These are phyloP conservation scores for Thelonectria rubi DNA, from an alignment of 2,329 filamentous ascomycete genomes.

Conservation along the genomic window DNA sequence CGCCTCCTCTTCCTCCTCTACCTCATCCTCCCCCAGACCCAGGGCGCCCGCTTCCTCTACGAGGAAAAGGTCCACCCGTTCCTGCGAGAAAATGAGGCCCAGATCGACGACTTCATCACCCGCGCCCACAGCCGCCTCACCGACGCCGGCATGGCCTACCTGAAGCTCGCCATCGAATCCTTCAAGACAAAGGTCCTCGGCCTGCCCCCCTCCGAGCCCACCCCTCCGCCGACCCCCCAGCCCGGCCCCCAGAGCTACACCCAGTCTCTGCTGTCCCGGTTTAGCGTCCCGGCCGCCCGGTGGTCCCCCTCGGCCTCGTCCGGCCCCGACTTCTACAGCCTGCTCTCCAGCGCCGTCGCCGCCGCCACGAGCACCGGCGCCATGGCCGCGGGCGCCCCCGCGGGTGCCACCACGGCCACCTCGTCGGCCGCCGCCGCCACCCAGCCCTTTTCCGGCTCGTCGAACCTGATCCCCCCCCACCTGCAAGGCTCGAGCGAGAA, in stretches of 20 bases:
- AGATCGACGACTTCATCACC: slow-evolving; percentile 91
- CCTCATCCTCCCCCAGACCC: slow-evolving; percentile 96
- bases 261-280: slow-evolving; percentile 83
- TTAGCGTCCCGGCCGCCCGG: slow-evolving; percentile 79
- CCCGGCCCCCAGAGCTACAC: slow-evolving; percentile 70
- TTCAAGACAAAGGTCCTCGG: slow-evolving; percentile 83
- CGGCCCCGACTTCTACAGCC: slow-evolving; percentile 75
- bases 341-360: slow-evolving; percentile 79
- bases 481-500: slow-evolving; percentile 72
- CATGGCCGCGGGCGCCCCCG: slow-evolving; percentile 44
- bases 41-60: slow-evolving; percentile 89
- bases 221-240: slow-evolving; percentile 51
- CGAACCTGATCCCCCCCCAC: slow-evolving; percentile 74
- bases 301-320: slow-evolving; percentile 59
- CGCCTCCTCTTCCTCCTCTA: slow-evolving; percentile 89
- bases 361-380: slow-evolving; percentile 61
- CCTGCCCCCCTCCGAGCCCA: slow-evolving; percentile 64
- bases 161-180: slow-evolving; percentile 75
- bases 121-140: slow-evolving; percentile 81
- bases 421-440: slow-evolving; percentile 40
- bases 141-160: slow-evolving; percentile 77
- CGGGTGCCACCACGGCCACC: slow-evolving; percentile 43
- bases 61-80: slow-evolving; percentile 87
- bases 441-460: slow-evolving; percentile 50
- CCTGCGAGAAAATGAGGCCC: slow-evolving; percentile 82